phyloP scores from a whole-genome alignment of 2,329 filamentous ascomycete species.

The Trichoderma arundinaceum region DNA sequence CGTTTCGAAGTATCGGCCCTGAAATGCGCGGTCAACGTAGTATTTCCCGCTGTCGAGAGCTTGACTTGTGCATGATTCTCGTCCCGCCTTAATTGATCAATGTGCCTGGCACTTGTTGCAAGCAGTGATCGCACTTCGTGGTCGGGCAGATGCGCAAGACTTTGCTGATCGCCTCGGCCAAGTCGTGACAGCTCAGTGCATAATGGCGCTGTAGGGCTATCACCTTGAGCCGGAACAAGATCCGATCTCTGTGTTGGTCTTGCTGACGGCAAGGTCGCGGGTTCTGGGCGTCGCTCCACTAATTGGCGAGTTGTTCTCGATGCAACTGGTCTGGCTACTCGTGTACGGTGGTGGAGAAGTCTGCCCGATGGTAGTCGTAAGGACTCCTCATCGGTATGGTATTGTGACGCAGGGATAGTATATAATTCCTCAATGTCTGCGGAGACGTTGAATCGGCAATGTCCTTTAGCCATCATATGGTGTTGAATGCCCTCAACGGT shows the following conservation, averaged over 20 bases:
- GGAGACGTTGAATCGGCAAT: slow-evolving; percentile 53
- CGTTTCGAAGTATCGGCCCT: slow-evolving; percentile 31
- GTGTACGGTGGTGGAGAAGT: slow-evolving; percentile 40
- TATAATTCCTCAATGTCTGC: slow-evolving; percentile 52
- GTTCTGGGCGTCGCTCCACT: neutral
- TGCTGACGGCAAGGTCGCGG: neutral
- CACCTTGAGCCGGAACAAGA: neutral
- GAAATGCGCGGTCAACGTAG: slow-evolving; percentile 34
- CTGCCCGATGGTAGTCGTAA: slow-evolving; percentile 47
- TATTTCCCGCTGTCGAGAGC: slow-evolving; percentile 32
- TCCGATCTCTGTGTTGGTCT: neutral
- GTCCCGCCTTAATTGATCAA: slow-evolving; percentile 31
- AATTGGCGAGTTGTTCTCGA: slow-evolving; percentile 8
- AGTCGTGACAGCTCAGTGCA: slow-evolving; percentile 33
- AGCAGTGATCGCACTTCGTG: slow-evolving; percentile 35
- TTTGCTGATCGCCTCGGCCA: slow-evolving; percentile 33
- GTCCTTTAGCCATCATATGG: slow-evolving; percentile 57
- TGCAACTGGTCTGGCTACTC: neutral
- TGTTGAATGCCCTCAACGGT: slow-evolving; percentile 55
- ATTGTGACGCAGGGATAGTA: slow-evolving; percentile 36
- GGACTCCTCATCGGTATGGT: slow-evolving; percentile 35
- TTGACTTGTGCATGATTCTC: slow-evolving; percentile 32
- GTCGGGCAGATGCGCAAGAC: slow-evolving; percentile 33
- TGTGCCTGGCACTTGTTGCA: slow-evolving; percentile 28
- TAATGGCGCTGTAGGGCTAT: neutral